Evolutionary conservation across 2,329 filamentous ascomycete species (phyloP).

Genomic region (Nemania sp.): DNA sequence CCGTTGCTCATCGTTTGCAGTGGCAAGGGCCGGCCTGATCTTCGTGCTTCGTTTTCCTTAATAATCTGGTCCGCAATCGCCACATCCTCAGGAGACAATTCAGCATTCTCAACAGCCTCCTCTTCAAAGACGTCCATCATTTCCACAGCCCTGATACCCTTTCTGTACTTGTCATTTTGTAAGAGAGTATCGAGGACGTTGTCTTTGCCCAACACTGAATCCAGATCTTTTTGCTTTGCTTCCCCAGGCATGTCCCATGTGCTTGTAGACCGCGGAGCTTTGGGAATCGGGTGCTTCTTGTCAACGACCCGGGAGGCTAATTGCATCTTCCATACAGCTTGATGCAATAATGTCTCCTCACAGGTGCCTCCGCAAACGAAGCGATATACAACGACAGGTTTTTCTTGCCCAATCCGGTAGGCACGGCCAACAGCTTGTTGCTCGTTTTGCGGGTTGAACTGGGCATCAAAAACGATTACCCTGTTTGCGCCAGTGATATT

Average conservation of each 20-base stretch:
- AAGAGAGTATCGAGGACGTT: constrained; percentile 57
- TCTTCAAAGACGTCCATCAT: constrained; percentile 74
- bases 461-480: constrained; percentile 83
- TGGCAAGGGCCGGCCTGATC: constrained; percentile 21
- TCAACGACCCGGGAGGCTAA: constrained; percentile 81
- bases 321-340: constrained; percentile 79
- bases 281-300: constrained; percentile 74
- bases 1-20: too few relatives aligned
- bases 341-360: constrained; percentile 74
- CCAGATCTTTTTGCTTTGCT: constrained; percentile 55
- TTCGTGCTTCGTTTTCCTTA: constrained; percentile 29
- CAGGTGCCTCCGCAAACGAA: constrained; percentile 78
- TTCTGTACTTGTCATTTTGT: constrained; percentile 31
- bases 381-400: constrained; percentile 82
- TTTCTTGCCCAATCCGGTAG: constrained; percentile 82
- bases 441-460: constrained; percentile 79
- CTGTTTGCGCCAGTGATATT: constrained; percentile 85
- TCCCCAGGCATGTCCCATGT: constrained; percentile 63
- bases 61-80: constrained; percentile 54
- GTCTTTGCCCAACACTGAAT: constrained; percentile 63
- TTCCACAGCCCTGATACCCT: constrained; percentile 58
- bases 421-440: constrained; percentile 85
- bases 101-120: constrained; percentile 61
- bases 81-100: constrained; percentile 63
- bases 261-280: constrained; percentile 59